Conservation (phyloP, 805 yeast genomes). For the Lachancea mirantina region DNA sequence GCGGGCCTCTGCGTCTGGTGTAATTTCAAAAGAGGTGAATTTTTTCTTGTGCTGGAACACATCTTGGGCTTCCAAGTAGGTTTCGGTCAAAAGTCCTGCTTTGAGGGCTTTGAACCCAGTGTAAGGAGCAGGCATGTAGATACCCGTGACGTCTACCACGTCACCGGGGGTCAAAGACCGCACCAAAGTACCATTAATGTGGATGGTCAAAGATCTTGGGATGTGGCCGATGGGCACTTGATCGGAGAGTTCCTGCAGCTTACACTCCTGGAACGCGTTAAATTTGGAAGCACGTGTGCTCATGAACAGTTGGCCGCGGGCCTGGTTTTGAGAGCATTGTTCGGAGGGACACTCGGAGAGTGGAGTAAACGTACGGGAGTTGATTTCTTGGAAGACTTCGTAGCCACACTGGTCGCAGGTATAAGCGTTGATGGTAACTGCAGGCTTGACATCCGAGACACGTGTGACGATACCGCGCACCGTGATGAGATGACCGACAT, state of each 20-base stretch:
- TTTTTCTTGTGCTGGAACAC: conserved; percentile 84
- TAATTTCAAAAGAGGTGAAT: conserved; percentile 58
- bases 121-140: conserved; percentile 89
- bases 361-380: conserved; percentile 79
- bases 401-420: conserved; percentile 97
- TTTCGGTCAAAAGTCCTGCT: conserved; percentile 92
- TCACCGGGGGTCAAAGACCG: conserved; percentile 91
- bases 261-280: conserved; percentile 89
- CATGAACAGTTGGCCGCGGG: conserved; percentile 84
- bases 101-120: conserved; percentile 89
- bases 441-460: conserved; percentile 93
- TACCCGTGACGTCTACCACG: conserved; percentile 85
- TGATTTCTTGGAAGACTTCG: conserved; percentile 94
- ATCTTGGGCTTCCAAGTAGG: conserved; percentile 82
- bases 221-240: conserved; percentile 99
- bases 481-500: conserved; percentile 80
- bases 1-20: conserved; percentile 47
- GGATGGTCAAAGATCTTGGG: conserved; percentile 79
- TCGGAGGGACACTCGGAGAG: conserved; percentile 76
- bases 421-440: conserved; percentile 85
- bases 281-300: conserved; percentile 95
- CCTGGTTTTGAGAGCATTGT: conserved; percentile 69
- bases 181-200: conserved; percentile 87
- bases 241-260: conserved; percentile 86
- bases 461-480: conserved; percentile 92